Base-by-base conservation (phyloP, 495 filamentous ascomycete genomes). In the Penicillium steckii region DNA sequence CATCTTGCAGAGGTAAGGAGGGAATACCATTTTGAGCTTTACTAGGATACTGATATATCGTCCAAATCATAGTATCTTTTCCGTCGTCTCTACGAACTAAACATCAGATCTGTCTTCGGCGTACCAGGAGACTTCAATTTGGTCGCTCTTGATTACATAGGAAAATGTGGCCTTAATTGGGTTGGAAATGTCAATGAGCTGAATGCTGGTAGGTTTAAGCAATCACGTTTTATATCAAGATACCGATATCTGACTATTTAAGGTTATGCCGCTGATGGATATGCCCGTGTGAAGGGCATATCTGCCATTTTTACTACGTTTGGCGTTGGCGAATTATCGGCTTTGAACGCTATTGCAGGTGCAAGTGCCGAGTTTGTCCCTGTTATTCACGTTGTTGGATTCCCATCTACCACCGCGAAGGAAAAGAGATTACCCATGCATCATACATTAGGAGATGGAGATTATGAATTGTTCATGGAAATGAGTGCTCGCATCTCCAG, bases 321-420 rank as follows among this genome's bases (percentile, higher is more conserved):
- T 51, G 89, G 89, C 21, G 87, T 91, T 17, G 88, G 89, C 21
- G 89, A 91, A 61, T 76, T 91, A 0, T 88, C 85, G 4, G 85
- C 85, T 42, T 62, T 90, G 50, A 90, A 90, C 58, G 87, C 83
- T 4, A 63, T 89, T 50, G 85, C 85, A 7, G 87, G 87, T 21
- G 75, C 84, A 48, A 89, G 80, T 65, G 80, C 86, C 1, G 90
- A 95, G 68, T 78, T 80, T 53, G 83, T 89, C 4, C 88, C 90
- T 1, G 73, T 95, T 9, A 81, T 92, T 13, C 90, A 95, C 64
- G 86, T 95, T 44, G 89, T 94, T 19, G 90, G 90, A 8, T 65
- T 57, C 0, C 67, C 73, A 0, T 18, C 56, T 8, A 55, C 65
- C 22, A 22, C 41, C 15, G 38, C 44, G 0, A 68, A 75, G 24